Conservation (phyloP, 495 filamentous ascomycete genomes). For the Immersiella caudata region DNA sequence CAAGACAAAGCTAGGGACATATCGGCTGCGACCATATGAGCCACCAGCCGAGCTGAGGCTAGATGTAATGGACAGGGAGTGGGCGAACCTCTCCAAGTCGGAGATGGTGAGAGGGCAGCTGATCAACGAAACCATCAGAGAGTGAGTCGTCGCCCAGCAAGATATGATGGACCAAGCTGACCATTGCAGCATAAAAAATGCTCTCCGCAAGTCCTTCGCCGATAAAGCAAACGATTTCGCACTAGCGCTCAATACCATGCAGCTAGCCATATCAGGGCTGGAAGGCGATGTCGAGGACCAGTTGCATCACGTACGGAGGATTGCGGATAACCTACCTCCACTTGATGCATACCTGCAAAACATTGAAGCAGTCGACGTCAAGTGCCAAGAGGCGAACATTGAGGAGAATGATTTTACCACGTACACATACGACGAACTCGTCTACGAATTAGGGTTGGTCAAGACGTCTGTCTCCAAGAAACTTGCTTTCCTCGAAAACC, state of each 20-base stretch:
- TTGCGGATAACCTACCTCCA: slow-evolving; percentile 80
- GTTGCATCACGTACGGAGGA: slow-evolving; percentile 75
- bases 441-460: slow-evolving; percentile 90
- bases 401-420: slow-evolving; percentile 99
- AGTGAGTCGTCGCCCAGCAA: slow-evolving; percentile 53
- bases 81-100: slow-evolving; percentile 72
- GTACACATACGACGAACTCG: slow-evolving; percentile 93
- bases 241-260: slow-evolving; percentile 87
- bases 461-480: slow-evolving; percentile 92
- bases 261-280: slow-evolving; percentile 87
- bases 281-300: slow-evolving; percentile 97
- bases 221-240: slow-evolving; percentile 98
- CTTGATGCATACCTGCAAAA: slow-evolving; percentile 84
- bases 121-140: slow-evolving; percentile 97
- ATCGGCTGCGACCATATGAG: slow-evolving; percentile 86
- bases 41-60: slow-evolving; percentile 79
- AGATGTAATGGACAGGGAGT: slow-evolving; percentile 79
- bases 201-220: slow-evolving; percentile 86
- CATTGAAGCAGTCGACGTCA: slow-evolving; percentile 78
- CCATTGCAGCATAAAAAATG: slow-evolving; percentile 80
- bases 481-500: slow-evolving; percentile 94
- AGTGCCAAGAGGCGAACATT: slow-evolving; percentile 95
- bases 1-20: slow-evolving; percentile 96
- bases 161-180: slow-evolving; percentile 17
- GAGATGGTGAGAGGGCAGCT: slow-evolving; percentile 86